These are phyloP conservation scores for Astrothelium macrocarpum DNA, from an alignment of 495 filamentous ascomycete genomes.

Conservation along the genomic window DNA sequence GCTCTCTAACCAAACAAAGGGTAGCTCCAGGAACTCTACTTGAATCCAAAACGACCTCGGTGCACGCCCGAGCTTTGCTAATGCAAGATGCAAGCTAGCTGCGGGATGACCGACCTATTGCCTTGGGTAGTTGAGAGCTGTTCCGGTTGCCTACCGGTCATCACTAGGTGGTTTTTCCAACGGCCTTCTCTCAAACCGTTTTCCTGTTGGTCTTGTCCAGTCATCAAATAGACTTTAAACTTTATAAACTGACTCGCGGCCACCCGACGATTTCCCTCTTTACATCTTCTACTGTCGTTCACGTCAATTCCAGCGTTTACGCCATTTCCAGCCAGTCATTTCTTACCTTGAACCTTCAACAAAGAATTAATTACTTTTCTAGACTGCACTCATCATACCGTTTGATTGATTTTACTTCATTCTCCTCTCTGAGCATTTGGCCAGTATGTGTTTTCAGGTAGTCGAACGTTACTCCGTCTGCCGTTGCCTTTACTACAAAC, in stretches of 20 bases:
- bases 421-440: background rate
- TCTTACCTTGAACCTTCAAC: conserved; percentile 1
- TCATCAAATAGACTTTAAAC: background rate
- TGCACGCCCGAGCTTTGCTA: conserved; percentile 5
- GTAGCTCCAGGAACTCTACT: conserved; percentile 1
- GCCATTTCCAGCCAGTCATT: conserved; percentile 3
- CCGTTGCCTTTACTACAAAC: conserved; percentile 70
- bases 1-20: background rate
- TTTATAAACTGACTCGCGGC: conserved; percentile 6
- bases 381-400: background rate
- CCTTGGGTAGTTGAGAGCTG: background rate
- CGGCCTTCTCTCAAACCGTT: background rate
- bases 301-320: background rate
- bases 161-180: conserved; percentile 3
- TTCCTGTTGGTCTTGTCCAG: conserved; percentile 1
- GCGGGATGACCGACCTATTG: conserved; percentile 3
- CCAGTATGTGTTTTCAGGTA: conserved; percentile 61
- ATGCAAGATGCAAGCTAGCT: conserved; percentile 3
- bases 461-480: conserved; percentile 71
- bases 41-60: conserved; percentile 1
- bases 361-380: background rate
- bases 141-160: conserved; percentile 5
- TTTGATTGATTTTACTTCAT: background rate
- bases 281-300: background rate
- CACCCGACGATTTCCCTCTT: background rate